Evolutionary conservation across 164 flowering plant genomes (phyloP), one percentile per base, ranked within the genome.

Genomic region (Berberis vulgaris): DNA sequence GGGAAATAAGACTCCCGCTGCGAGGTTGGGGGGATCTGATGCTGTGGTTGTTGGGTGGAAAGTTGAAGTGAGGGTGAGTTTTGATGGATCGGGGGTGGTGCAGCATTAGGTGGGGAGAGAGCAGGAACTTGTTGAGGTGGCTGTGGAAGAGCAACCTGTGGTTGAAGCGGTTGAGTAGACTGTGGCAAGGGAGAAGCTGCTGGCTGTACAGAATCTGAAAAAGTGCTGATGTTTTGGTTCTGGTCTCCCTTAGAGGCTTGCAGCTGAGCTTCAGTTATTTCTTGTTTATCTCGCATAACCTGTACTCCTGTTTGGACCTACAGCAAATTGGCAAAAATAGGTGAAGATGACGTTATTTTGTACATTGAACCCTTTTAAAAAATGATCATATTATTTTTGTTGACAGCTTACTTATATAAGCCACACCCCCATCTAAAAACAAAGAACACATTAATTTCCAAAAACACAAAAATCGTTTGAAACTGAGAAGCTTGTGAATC

Each of bases 301-400:
- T 78, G 86, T 11, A 93, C 91, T 60, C 88, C 82, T 3, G 76
- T 62, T 78, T 84, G 92, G 39, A 93, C 90, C 98, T 93, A 81
- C 72, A 78, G 54, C 53, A 5, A 42, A 26, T 13, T 38, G 59
- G 43, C 0, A 42, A 57, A 11, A 42, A 57, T 57, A 40, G 54
- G 26, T 26, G 26, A 26, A 26, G 26, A 26, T 26, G 26, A 26
- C 26, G 26, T 26, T 26, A 26, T 26, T 26, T 26, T 26, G 26
- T 26, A 26, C 0, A 26, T 26, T 26, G 26, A 26, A 26, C 26
- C 26, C 26, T 26, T 26, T 26, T 26, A 26, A 26, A 26, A 26
- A 0, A 26, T 26, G 26, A 26, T 26, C 26, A 26, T 26, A 26
- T 26, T 26, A 26, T 0, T 26, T 26, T 26, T 26, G 26, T 26